Evolutionary conservation across 2,329 filamentous ascomycete species (phyloP), one percentile per base, ranked within the genome.

Genomic region (Helotiales sp.): DNA sequence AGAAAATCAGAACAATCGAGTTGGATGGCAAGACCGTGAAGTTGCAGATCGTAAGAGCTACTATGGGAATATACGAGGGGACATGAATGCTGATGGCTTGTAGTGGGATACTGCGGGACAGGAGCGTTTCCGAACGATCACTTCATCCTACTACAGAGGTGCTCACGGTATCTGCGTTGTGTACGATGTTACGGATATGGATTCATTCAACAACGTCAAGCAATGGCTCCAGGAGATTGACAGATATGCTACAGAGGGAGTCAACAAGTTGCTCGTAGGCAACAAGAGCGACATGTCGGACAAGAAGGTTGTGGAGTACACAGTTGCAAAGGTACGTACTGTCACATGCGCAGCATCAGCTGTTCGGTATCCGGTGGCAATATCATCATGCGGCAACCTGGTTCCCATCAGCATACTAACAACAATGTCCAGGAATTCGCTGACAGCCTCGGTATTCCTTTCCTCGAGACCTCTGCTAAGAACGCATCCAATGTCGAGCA

Each of bases 211-310:
- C 90, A 99, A 98, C 85, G 96, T 99, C 78, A 98, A 99, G 92
- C 96, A 99, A 87, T 99, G 96, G 96, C 89, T 99, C 70, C 96
- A 99, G 83, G 96, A 99, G 85, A 99, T 99, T 77, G 96, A 99
- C 85, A 91, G 96, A 81, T 98, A 99, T 79, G 96, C 96, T 76
- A 99, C 96, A 75, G 96, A 99, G 84, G 96, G 96, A 73, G 96
- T 99, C 79, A 99, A 99, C 89, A 99, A 99, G 88, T 88, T 99
- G 74, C 90, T 99, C 70, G 95, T 99, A 71, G 96, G 96, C 79
- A 99, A 99, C 91, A 99, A 99, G 91, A 97, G 93, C 84, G 96
- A 99, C 92, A 98, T 99, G 93, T 90, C 95, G 68, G 96, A 99
- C 85, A 99, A 99, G 92, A 99, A 98, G 87, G 96, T 98, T 47